phyloP scores from a whole-genome alignment of 2,329 filamentous ascomycete species.

The Fusarium sp. region DNA sequence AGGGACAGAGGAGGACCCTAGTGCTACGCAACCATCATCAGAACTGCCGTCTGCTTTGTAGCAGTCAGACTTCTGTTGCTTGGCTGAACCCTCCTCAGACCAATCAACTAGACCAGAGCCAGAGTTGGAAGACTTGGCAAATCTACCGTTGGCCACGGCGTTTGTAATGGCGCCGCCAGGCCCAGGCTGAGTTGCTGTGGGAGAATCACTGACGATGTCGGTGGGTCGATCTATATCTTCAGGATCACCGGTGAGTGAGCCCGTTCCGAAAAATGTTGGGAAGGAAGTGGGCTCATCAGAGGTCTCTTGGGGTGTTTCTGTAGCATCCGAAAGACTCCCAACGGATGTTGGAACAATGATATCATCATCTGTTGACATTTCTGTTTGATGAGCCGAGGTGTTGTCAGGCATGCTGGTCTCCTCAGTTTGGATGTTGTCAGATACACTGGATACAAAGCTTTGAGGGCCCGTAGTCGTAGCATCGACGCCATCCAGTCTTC shows the following conservation, averaged over 20 bases:
- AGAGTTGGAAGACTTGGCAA: not conserved
- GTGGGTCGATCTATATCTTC: not conserved
- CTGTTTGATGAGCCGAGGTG: not conserved
- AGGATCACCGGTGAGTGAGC: not conserved
- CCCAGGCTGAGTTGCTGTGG: not conserved
- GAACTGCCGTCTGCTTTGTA: constrained; percentile 4
- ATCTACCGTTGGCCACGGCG: not conserved
- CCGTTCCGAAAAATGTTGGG: too few species aligned
- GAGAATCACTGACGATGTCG: not conserved
- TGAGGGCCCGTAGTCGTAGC: not conserved
- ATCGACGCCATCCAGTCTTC: not conserved
- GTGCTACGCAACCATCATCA: constrained; percentile 15
- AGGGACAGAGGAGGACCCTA: not conserved
- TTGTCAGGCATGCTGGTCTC: too few species aligned
- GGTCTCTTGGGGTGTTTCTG: too few species aligned
- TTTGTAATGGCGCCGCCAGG: not conserved
- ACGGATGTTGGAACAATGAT: not conserved
- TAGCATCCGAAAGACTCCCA: too few species aligned
- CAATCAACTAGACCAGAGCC: not conserved
- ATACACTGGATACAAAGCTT: not conserved
- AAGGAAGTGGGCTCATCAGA: too few species aligned
- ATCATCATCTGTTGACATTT: not conserved
- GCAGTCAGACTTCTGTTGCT: not conserved
- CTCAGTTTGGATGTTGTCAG: not conserved
- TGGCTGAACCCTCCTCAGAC: not conserved